Evolutionary conservation across 192 early-diverging fungal species (phyloP), one percentile per base, ranked within the genome.

Genomic region (Coemansia sp.): DNA sequence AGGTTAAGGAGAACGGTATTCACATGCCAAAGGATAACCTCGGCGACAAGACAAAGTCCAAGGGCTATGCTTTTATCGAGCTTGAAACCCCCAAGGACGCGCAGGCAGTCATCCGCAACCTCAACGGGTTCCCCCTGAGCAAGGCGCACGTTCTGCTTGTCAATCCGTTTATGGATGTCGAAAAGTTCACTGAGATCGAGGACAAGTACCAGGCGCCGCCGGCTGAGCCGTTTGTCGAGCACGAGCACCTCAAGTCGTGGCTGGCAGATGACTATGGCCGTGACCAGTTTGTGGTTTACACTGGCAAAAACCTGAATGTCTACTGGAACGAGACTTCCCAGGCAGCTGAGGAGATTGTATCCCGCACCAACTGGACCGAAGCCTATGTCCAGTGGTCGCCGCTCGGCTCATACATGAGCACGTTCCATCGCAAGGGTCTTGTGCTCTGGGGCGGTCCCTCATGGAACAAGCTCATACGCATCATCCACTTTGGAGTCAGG

Each of bases 351-450:
- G 78, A 90, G 59, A 58, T 78, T 4, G 64, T 58, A 45, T 49
- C 53, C 39, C 78, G 67, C 13, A 53, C 88, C 77, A 89, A 96
- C 87, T 97, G 95, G 96, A 95, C 95, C 49, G 96, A 96, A 70
- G 89, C 89, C 56, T 94, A 94, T 68, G 87, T 95, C 40, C 82
- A 91, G 65, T 99, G 96, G 94, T 99, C 97, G 29, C 94, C 97
- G 12, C 81, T 89, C 28, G 97, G 97, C 43, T 91, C 92, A 21
- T 99, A 94, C 78, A 84, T 99, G 57, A 86, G 91, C 39, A 96
- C 97, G 21, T 89, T 96, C 86, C 97, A 99, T 72, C 84, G 86
- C 57, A 93, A 91, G 75, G 97, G 97, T 62, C 88, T 98, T 51
- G 94, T 86, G 29, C 86, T 99, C 66, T 99, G 97, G 97, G 95